phyloP scores from a whole-genome alignment of 2,329 filamentous ascomycete species.

The Myotisia sp. region DNA sequence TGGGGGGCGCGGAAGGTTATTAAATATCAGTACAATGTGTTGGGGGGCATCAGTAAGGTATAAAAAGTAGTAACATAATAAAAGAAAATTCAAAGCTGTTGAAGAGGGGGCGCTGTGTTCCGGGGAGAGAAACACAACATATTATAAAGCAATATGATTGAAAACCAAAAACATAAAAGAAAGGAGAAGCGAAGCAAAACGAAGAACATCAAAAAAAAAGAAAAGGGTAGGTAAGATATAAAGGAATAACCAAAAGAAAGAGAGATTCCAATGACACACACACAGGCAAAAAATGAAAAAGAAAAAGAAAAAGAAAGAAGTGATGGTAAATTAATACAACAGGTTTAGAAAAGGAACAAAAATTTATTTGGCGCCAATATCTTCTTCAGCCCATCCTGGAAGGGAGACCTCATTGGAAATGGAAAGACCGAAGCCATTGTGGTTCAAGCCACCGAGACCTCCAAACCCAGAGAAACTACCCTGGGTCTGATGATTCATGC shows the following conservation, averaged over 20 bases:
- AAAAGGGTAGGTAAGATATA: slow-evolving; percentile 1
- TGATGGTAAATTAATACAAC: slow-evolving; percentile 8
- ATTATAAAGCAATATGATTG: slow-evolving; percentile 4
- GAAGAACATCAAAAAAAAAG: slow-evolving; percentile 1
- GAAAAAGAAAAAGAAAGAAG: slow-evolving; percentile 5
- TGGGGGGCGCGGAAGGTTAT: too few relatives aligned
- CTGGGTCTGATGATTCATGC: slow-evolving; percentile 30
- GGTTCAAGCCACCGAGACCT: slow-evolving; percentile 44
- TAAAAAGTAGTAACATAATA: too few relatives aligned
- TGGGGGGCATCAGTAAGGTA: too few relatives aligned
- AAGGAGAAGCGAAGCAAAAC: background rate
- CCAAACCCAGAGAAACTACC: slow-evolving; percentile 45
- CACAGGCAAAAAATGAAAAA: slow-evolving; percentile 7
- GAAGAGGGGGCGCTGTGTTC: too few relatives aligned
- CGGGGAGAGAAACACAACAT: background rate
- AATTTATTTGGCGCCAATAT: slow-evolving; percentile 42
- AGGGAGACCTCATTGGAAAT: slow-evolving; percentile 44
- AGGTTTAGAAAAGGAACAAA: slow-evolving; percentile 8
- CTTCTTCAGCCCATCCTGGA: slow-evolving; percentile 51
- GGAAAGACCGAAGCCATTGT: slow-evolving; percentile 44
- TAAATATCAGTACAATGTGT: too few relatives aligned
- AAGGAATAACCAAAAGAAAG: slow-evolving; percentile 3
- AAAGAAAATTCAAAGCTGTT: too few relatives aligned
- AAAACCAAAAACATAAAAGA: background rate
- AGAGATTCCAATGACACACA: slow-evolving; percentile 10